Conservation (phyloP, 768 basidiomycete species). For the Cytidiella melzeri region DNA sequence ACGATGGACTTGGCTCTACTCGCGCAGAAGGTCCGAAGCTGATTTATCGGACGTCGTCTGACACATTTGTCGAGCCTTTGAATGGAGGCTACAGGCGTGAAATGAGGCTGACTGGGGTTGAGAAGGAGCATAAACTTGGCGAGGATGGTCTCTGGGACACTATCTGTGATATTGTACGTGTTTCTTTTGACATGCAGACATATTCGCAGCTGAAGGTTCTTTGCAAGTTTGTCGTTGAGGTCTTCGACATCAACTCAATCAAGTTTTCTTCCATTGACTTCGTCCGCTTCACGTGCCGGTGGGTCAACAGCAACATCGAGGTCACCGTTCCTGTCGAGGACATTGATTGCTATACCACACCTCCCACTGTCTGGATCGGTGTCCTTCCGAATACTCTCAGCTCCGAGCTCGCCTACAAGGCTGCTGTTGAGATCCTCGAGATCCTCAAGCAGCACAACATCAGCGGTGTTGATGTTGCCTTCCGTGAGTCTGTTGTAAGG, state of each 20-base stretch:
- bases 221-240: slow-evolving; percentile 13
- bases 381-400: slow-evolving; percentile 19
- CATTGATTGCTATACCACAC: slow-evolving; percentile 6
- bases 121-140: slow-evolving; percentile 15
- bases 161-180: slow-evolving; percentile 20
- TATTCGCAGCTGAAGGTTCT: slow-evolving; percentile 12
- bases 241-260: slow-evolving; percentile 11
- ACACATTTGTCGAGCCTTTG: slow-evolving; percentile 30
- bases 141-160: slow-evolving; percentile 15
- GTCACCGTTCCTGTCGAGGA: slow-evolving; percentile 9
- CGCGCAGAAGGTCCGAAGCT: slow-evolving; percentile 30
- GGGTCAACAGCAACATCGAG: too few species aligned
- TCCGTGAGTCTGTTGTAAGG: slow-evolving; percentile 15
- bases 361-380: slow-evolving; percentile 22
- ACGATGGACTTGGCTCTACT: slow-evolving; percentile 27
- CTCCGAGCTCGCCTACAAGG: slow-evolving; percentile 15
- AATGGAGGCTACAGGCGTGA: slow-evolving; percentile 21
- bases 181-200: slow-evolving; percentile 15
- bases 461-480: slow-evolving; percentile 18
- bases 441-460: slow-evolving; percentile 13
- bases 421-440: slow-evolving; percentile 13
- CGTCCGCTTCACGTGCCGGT: slow-evolving; percentile 13
- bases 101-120: slow-evolving; percentile 21
- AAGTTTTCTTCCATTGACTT: slow-evolving; percentile 11
- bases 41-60: slow-evolving; percentile 30